phyloP scores from a whole-genome alignment of 148 eudicot genomes.

The Camellia japonica region DNA sequence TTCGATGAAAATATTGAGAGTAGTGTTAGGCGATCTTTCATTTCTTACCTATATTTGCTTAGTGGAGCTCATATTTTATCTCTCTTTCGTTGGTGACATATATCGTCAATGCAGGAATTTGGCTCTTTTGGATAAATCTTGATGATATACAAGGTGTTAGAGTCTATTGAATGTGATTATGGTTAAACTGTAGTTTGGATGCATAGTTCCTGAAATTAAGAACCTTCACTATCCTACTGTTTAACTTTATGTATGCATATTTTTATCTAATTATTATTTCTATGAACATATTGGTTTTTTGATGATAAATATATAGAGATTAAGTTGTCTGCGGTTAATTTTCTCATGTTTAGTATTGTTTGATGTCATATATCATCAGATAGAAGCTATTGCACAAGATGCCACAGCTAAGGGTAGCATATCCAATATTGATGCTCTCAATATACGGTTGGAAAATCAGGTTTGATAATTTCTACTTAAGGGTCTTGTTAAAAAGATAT shows the following conservation, averaged over 20 bases:
- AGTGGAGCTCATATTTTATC: no score
- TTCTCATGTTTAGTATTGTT: conserved; percentile 9
- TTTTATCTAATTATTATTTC: not conserved
- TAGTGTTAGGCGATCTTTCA: no score
- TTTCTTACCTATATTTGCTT: no score
- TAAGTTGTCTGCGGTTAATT: not conserved
- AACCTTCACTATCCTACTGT: not conserved
- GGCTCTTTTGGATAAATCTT: not conserved
- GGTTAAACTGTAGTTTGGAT: conserved; percentile 1
- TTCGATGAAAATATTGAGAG: no score
- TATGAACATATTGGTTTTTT: not conserved
- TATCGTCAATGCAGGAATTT: not conserved
- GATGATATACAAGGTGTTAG: not conserved
- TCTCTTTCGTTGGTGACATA: no score
- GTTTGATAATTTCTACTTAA: conserved; percentile 30
- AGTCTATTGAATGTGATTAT: not conserved
- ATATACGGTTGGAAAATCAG: conserved; percentile 70
- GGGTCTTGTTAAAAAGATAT: no score
- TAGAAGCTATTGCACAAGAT: conserved; percentile 84
- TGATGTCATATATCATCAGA: conserved; percentile 42
- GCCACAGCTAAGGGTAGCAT: conserved; percentile 66
- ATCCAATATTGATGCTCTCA: conserved; percentile 64
- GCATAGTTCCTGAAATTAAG: not conserved
- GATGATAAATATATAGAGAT: not conserved
- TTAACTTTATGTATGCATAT: conserved; percentile 2